phyloP scores from a whole-genome alignment of 768 basidiomycete genomes.

The Rhodotorula graminis region DNA sequence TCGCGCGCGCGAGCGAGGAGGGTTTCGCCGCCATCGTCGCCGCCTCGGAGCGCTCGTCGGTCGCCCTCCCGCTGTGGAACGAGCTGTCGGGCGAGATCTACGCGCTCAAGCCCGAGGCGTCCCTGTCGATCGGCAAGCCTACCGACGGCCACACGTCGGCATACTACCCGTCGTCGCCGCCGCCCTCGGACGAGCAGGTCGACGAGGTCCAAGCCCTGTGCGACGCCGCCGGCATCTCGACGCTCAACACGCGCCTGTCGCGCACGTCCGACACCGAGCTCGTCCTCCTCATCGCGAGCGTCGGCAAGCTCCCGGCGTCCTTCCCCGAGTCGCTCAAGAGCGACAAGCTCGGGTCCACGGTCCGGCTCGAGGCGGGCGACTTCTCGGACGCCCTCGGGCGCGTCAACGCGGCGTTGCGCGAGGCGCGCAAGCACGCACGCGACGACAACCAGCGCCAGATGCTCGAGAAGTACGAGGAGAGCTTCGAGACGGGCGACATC shows the following conservation, averaged over 20 bases:
- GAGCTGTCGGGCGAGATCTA: slow-evolving; percentile 76
- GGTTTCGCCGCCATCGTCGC: slow-evolving; percentile 63
- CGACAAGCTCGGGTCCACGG: slow-evolving; percentile 51
- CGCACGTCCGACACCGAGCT: slow-evolving; percentile 64
- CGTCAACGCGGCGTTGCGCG: slow-evolving; percentile 56
- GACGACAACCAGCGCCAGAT: slow-evolving; percentile 68
- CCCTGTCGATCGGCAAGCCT: slow-evolving; percentile 73
- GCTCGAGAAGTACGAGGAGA: slow-evolving; percentile 72
- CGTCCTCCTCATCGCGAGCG: slow-evolving; percentile 71
- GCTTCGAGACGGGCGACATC: slow-evolving; percentile 73
- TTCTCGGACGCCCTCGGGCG: slow-evolving; percentile 58
- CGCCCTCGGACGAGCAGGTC: slow-evolving; percentile 71
- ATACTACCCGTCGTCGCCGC: slow-evolving; percentile 69
- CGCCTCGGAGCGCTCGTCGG: slow-evolving; percentile 58
- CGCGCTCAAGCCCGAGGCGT: slow-evolving; percentile 59
- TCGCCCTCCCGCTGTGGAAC: slow-evolving; percentile 61
- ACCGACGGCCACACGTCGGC: slow-evolving; percentile 67
- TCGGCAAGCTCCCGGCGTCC: slow-evolving; percentile 42
- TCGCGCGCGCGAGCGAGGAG: slow-evolving; percentile 62
- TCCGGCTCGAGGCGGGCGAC: slow-evolving; percentile 72
- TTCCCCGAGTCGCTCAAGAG: slow-evolving; percentile 35
- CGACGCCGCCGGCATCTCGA: slow-evolving; percentile 68
- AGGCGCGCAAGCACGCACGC: slow-evolving; percentile 64
- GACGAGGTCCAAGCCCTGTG: slow-evolving; percentile 67
- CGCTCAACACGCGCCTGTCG: slow-evolving; percentile 74